Evolutionary conservation across 768 basidiomycete genomes (phyloP).

Genomic region (Lyophyllum atratum): DNA sequence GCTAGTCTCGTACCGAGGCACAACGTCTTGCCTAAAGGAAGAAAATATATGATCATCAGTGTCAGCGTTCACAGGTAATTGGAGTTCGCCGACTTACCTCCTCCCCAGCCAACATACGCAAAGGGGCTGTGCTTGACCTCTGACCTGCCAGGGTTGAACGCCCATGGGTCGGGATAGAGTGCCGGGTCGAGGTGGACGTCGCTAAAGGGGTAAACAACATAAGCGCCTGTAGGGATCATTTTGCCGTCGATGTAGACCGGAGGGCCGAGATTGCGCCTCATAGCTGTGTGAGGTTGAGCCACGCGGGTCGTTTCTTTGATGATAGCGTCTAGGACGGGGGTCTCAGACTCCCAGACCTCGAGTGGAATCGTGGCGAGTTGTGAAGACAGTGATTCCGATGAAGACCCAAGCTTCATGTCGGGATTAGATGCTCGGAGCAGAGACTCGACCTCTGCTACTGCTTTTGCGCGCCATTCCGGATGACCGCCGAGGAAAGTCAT

Average conservation of each 20-base stretch:
- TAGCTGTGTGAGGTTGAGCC: constrained; percentile 79
- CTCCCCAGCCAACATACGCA: constrained; percentile 78
- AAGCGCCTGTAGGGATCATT: constrained; percentile 71
- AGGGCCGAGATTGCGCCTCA: constrained; percentile 78
- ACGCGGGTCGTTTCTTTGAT: constrained; percentile 78
- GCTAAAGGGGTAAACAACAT: constrained; percentile 79
- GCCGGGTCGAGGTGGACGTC: constrained; percentile 75
- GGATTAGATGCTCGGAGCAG: constrained; percentile 47
- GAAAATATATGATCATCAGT: constrained; percentile 9
- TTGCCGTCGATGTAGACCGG: constrained; percentile 70
- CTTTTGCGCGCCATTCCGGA: constrained; percentile 63
- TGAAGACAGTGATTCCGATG: constrained; percentile 37
- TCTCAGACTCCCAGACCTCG: constrained; percentile 68
- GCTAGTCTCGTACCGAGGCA: constrained; percentile 79
- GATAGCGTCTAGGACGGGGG: constrained; percentile 70
- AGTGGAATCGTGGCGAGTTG: constrained; percentile 63
- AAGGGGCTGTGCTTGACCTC: constrained; percentile 48
- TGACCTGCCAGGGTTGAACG: constrained; percentile 66
- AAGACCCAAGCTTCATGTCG: constrained; percentile 21
- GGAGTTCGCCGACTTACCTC: constrained; percentile 50
- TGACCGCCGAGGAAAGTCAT: constrained; percentile 72
- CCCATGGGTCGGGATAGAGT: constrained; percentile 78
- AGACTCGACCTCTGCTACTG: constrained; percentile 57
- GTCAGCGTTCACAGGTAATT: constrained; percentile 11
- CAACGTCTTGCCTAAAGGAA: constrained; percentile 57